phyloP scores from a whole-genome alignment of 352 stramenopile genomes.

The Thalassiosira oceanica region DNA sequence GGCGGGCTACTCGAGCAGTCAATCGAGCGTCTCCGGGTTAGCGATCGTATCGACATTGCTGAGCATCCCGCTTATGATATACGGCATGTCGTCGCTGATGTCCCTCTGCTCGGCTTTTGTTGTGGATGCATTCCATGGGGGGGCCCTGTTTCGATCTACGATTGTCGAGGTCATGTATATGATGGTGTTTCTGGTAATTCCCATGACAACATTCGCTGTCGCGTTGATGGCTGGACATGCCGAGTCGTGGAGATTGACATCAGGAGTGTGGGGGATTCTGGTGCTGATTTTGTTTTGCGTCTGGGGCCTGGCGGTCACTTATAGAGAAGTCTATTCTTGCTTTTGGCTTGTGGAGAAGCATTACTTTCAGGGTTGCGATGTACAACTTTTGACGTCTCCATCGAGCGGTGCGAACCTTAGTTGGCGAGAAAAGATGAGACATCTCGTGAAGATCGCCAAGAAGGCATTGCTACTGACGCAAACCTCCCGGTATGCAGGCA shows the following conservation, averaged over 20 bases:
- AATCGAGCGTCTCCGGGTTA: neutral
- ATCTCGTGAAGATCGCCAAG: conserved; percentile 17
- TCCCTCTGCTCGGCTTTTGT: conserved; percentile 41
- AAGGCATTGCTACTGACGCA: conserved; percentile 28
- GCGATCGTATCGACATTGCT: conserved; percentile 25
- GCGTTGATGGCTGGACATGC: conserved; percentile 19
- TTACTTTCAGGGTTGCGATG: conserved; percentile 4
- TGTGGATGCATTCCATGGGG: conserved; percentile 26
- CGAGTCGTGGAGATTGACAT: conserved; percentile 32
- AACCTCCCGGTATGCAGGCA: conserved; percentile 27
- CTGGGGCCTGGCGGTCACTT: conserved; percentile 32
- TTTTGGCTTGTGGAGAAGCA: conserved; percentile 37
- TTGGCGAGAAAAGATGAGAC: conserved; percentile 6
- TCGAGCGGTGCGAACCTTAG: neutral
- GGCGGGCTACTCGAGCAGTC: conserved; percentile 6
- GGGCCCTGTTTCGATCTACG: conserved; percentile 28
- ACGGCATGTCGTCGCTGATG: conserved; percentile 42
- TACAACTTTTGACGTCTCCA: neutral
- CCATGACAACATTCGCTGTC: conserved; percentile 17
- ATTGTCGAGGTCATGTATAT: conserved; percentile 30
- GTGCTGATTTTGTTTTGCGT: conserved; percentile 25
- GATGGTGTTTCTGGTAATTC: conserved; percentile 38
- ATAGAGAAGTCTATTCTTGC: conserved; percentile 24
- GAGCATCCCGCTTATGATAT: conserved; percentile 37
- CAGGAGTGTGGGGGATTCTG: conserved; percentile 18